phyloP scores from a whole-genome alignment of 2,329 filamentous ascomycete species.

The Bretziella fagacearum region DNA sequence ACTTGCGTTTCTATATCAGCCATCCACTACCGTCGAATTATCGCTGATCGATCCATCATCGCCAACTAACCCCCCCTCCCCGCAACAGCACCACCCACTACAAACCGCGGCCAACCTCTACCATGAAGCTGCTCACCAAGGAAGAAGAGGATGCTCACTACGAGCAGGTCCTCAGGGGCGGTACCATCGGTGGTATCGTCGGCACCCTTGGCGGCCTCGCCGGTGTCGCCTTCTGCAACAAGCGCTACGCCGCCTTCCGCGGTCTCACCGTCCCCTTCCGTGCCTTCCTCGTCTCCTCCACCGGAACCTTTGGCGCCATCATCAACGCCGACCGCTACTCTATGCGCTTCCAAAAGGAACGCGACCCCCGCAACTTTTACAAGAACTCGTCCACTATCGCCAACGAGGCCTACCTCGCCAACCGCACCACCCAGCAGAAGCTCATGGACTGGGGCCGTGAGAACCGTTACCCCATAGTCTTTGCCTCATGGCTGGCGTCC shows the following conservation, averaged over 20 bases:
- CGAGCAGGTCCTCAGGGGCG: conserved; percentile 61
- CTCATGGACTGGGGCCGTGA: conserved; percentile 56
- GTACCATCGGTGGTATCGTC: conserved; percentile 50
- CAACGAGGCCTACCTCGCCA: conserved; percentile 34
- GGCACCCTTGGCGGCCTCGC: conserved; percentile 51
- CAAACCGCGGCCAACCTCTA: conserved; percentile 18
- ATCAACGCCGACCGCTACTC: conserved; percentile 62
- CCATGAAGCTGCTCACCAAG: conserved; percentile 89
- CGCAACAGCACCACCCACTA: no score
- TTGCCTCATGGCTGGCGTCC: conserved; percentile 61
- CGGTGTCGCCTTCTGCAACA: conserved; percentile 50
- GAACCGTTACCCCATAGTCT: conserved; percentile 78
- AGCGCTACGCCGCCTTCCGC: conserved; percentile 62
- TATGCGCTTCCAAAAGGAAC: conserved; percentile 47
- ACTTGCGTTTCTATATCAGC: no score
- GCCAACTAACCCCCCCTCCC: no score
- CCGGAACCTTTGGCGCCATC: conserved; percentile 73
- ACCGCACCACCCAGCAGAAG: conserved; percentile 41
- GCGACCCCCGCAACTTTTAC: conserved; percentile 53
- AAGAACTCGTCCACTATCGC: conserved; percentile 44
- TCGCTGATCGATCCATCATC: no score
- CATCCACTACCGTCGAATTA: no score
- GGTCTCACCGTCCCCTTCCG: conserved; percentile 76
- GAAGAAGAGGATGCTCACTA: conserved; percentile 86
- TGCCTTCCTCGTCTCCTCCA: conserved; percentile 70